A percentile compares a stretch with the other conserved stretches of the same genome.
These are phyloP conservation scores for Fusarium tanahbumbuense DNA, from an alignment of 2,329 filamentous ascomycete species.

Conservation along the genomic window DNA sequence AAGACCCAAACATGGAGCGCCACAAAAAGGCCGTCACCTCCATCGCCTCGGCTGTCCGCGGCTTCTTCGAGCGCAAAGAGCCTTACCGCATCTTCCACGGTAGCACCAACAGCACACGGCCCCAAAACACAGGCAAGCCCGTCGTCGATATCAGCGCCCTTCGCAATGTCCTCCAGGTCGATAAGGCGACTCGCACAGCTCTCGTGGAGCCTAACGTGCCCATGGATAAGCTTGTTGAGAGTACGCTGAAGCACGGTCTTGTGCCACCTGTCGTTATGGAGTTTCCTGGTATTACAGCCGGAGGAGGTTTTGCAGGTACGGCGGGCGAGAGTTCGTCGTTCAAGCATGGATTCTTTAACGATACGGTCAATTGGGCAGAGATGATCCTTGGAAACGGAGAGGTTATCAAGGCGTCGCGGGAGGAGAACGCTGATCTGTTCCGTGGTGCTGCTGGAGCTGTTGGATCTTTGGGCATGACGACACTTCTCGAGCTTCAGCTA, in stretches of 20 bases:
- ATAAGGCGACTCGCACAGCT: slow-evolving; percentile 64
- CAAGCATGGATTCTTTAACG: slow-evolving; percentile 74
- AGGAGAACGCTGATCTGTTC: slow-evolving; percentile 69
- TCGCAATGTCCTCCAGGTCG: slow-evolving; percentile 71
- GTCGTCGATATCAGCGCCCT: slow-evolving; percentile 76
- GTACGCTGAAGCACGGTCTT: slow-evolving; percentile 65
- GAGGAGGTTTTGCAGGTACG: slow-evolving; percentile 73
- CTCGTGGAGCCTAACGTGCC: slow-evolving; percentile 76
- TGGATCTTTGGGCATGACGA: slow-evolving; percentile 74
- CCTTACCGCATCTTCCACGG: slow-evolving; percentile 82
- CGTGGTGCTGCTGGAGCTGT: slow-evolving; percentile 73
- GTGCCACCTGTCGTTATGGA: slow-evolving; percentile 77
- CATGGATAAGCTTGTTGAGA: slow-evolving; percentile 72
- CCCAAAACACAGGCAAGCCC: slow-evolving; percentile 60
- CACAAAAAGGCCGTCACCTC: slow-evolving; percentile 58
- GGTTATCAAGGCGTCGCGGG: slow-evolving; percentile 64
- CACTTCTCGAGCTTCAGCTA: slow-evolving; percentile 71
- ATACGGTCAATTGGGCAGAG: slow-evolving; percentile 70
- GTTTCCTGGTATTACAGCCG: slow-evolving; percentile 76
- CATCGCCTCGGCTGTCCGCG: slow-evolving; percentile 57
- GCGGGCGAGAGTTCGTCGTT: slow-evolving; percentile 77
- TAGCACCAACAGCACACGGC: slow-evolving; percentile 79
- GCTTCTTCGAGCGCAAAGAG: slow-evolving; percentile 57
- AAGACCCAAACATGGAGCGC: slow-evolving; percentile 52
- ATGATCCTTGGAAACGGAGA: slow-evolving; percentile 73